Evolutionary conservation across 1,139 yeast species (phyloP).

Genomic region (Taiozyma sp.): DNA sequence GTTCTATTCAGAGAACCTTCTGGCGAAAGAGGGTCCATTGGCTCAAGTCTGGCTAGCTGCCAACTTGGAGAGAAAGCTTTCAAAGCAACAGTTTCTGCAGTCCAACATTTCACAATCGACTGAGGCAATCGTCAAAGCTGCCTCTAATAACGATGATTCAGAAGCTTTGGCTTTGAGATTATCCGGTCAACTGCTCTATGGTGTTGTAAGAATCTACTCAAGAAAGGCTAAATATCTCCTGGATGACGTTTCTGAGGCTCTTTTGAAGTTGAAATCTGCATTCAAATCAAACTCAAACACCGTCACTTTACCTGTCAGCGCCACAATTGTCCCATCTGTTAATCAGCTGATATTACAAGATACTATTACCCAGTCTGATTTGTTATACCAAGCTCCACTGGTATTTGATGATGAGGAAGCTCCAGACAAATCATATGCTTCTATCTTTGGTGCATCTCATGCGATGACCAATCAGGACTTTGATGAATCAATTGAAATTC

Average conservation of each 20-base stretch:
- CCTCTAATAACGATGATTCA: slow-evolving; percentile 21
- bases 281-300: slow-evolving; percentile 46
- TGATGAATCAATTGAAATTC: slow-evolving; percentile 57
- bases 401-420: slow-evolving; percentile 40
- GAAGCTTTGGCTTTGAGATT: slow-evolving; percentile 72
- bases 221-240: slow-evolving; percentile 79
- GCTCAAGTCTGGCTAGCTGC: slow-evolving; percentile 96
- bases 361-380: slow-evolving; percentile 75
- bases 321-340: slow-evolving; percentile 49
- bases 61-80: slow-evolving; percentile 73
- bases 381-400: slow-evolving; percentile 61
- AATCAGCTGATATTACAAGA: slow-evolving; percentile 63
- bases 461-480: slow-evolving; percentile 20
- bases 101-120: slow-evolving; percentile 73
- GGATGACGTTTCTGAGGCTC: slow-evolving; percentile 81
- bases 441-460: slow-evolving; percentile 12
- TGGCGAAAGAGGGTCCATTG: slow-evolving; percentile 73
- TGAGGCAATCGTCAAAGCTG: slow-evolving; percentile 41
- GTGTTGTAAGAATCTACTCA: slow-evolving; percentile 85
- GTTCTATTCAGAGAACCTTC: slow-evolving; percentile 41
- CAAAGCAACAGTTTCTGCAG: slow-evolving; percentile 70
- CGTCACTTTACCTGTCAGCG: slow-evolving; percentile 42
- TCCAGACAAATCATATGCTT: slow-evolving; percentile 3
- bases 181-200: slow-evolving; percentile 84
- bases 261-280: slow-evolving; percentile 69